These are phyloP conservation scores for Athelia sp. DNA, from an alignment of 1,284 basidiomycete species.

Conservation along the genomic window DNA sequence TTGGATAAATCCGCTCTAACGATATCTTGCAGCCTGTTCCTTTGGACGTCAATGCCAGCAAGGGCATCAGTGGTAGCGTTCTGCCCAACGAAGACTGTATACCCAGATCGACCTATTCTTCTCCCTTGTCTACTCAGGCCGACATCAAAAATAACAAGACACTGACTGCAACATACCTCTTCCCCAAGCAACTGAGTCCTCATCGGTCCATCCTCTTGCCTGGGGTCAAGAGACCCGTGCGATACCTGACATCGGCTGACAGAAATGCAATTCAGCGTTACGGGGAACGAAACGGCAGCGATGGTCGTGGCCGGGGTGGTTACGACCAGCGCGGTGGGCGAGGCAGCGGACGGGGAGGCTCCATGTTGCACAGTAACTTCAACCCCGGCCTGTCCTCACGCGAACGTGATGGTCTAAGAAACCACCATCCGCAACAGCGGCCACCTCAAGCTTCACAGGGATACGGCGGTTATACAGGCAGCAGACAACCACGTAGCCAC, in stretches of 20 bases:
- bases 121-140: slow-evolving; percentile 57
- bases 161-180: slow-evolving; percentile 84
- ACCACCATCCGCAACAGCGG: slow-evolving; percentile 11
- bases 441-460: slow-evolving; percentile 21
- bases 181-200: slow-evolving; percentile 81
- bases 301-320: slow-evolving; percentile 48
- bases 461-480: slow-evolving; percentile 24
- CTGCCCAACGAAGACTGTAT: slow-evolving; percentile 85
- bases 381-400: not conserved
- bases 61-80: slow-evolving; percentile 78
- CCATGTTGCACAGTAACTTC: slow-evolving; percentile 33
- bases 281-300: slow-evolving; percentile 29
- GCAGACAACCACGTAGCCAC: slow-evolving; percentile 14
- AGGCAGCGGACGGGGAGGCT: slow-evolving; percentile 27
- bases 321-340: slow-evolving; percentile 27
- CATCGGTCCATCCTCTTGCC: slow-evolving; percentile 85
- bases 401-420: slow-evolving; percentile 16
- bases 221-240: slow-evolving; percentile 60
- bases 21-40: slow-evolving; percentile 45
- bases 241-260: slow-evolving; percentile 70
- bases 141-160: slow-evolving; percentile 88
- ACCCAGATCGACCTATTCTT: slow-evolving; percentile 87
- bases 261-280: slow-evolving; percentile 47
- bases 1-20: slow-evolving; percentile 8
- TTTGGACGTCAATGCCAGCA: slow-evolving; percentile 68